Base-by-base conservation (phyloP, 208 protist species). In the Tetramitus jugosus region DNA sequence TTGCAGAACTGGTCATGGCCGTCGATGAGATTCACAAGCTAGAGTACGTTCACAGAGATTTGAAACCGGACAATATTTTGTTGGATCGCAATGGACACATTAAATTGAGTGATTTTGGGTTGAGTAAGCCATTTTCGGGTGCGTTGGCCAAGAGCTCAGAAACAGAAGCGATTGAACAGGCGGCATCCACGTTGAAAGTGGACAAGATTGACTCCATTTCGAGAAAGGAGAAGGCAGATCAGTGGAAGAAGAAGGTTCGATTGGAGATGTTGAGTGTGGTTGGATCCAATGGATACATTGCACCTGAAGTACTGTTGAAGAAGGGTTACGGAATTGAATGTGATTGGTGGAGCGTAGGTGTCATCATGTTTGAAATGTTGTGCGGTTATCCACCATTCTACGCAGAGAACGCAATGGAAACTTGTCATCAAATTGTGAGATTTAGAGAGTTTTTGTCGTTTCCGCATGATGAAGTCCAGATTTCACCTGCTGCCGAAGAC, bases 341-440 rank as follows among this genome's bases (percentile, higher is more conserved):
- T 81, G 96, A 98, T 78, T 98, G 95, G 96, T 98, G 96, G 95
- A 96, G 93, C 10, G 91, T 98, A 0, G 96, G 96, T 31, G 93
- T 98, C 3, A 97, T 98, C 79, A 95, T 97, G 91, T 98, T 95
- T 84, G 94, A 97, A 82, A 96, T 97, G 94, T 80, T 97, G 4
- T 96, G 67, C 53, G 86, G 87, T 3, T 90, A 90, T 65, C 85
- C 88, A 46, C 87, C 87, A n/a, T 92, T 92, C 79, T 86, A 76
- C 29, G 85, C 81, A 17, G 88, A 91, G 37, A 79, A 79, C 0
- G 83, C 82, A n/a, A 68, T 81, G 40, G 85, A 87, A 43, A 93
- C 87, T 6, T 93, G 90, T 52, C 75, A 85, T 26, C 94, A 94
- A 75, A 94, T 95, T 77, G 83, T 94, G 53, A 83, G 87, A 45